These are phyloP conservation scores for Mycena maculata DNA, from an alignment of 768 basidiomycete species.

Conservation along the genomic window DNA sequence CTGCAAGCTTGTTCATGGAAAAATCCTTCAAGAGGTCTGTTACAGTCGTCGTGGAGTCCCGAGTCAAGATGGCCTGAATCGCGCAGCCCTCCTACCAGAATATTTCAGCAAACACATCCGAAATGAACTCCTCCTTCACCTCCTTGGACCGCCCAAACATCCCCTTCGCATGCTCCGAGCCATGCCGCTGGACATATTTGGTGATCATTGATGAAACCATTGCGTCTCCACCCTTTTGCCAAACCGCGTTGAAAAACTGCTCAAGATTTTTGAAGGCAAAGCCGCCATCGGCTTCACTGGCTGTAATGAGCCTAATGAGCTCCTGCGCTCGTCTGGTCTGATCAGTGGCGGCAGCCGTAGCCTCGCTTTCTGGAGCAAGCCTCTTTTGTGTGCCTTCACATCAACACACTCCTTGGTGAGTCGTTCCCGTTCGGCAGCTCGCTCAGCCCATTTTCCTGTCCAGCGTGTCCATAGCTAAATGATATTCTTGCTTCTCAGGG, in stretches of 20 bases:
- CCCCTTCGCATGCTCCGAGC: slow-evolving; percentile 1
- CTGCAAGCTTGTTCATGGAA: slow-evolving; percentile 14
- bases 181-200: slow-evolving; percentile 4
- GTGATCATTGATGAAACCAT: background rate
- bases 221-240: slow-evolving; percentile 11
- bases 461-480: background rate
- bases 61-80: slow-evolving; percentile 18
- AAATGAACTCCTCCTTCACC: slow-evolving; percentile 6
- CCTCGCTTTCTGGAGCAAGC: background rate
- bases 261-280: slow-evolving; percentile 13
- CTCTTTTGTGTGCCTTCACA: background rate
- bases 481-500: background rate
- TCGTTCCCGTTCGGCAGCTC: background rate
- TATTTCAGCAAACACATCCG: background rate
- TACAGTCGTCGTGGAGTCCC: background rate
- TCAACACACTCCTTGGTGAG: background rate
- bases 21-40: slow-evolving; percentile 16
- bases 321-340: slow-evolving; percentile 8
- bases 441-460: background rate
- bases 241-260: slow-evolving; percentile 19
- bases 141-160: slow-evolving; percentile 18
- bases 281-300: slow-evolving; percentile 15
- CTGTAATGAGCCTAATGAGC: background rate
- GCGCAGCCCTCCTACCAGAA: slow-evolving; percentile 11
- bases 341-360: background rate